Evolutionary conservation across 176 grass and related monocot species (phyloP).

Genomic region (Miscanthus lutarioriparius): DNA sequence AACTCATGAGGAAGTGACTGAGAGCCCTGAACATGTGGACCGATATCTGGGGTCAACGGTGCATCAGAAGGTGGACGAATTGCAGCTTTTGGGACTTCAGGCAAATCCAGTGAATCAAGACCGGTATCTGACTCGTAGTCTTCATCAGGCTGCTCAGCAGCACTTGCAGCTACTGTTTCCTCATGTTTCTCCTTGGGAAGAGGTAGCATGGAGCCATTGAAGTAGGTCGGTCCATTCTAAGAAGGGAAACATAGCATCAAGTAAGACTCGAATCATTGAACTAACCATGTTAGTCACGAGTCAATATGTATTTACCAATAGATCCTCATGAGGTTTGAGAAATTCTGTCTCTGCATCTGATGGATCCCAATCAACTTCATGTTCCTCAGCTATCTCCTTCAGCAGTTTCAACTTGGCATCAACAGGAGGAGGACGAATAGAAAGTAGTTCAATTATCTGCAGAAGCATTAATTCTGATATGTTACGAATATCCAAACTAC

Average conservation of each 20-base stretch:
- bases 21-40: constrained; percentile 30
- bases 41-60: constrained; percentile 45
- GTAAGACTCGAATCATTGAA: constrained; percentile 21
- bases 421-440: constrained; percentile 71
- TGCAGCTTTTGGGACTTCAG: constrained; percentile 85
- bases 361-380: constrained; percentile 97
- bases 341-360: constrained; percentile 76
- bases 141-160: constrained; percentile 40
- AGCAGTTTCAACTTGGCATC: constrained; percentile 88
- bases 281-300: not conserved
- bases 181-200: constrained; percentile 86
- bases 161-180: constrained; percentile 38
- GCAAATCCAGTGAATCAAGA: constrained; percentile 69
- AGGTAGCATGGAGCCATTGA: constrained; percentile 59
- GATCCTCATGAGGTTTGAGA: constrained; percentile 89
- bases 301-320: constrained; percentile 66
- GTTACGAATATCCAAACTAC: constrained; percentile 2
- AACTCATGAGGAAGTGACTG: constrained; percentile 32
- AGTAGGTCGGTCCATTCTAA: constrained; percentile 89
- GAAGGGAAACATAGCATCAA: constrained; percentile 21
- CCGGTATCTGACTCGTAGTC: constrained; percentile 62
- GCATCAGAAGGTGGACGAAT: constrained; percentile 49
- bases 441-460: constrained; percentile 97
- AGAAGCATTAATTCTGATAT: constrained; percentile 20
- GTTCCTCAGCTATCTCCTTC: constrained; percentile 97